Evolutionary conservation across 305 asterid species (phyloP).

Genomic region (Fraxinus xanthoxyloides): DNA sequence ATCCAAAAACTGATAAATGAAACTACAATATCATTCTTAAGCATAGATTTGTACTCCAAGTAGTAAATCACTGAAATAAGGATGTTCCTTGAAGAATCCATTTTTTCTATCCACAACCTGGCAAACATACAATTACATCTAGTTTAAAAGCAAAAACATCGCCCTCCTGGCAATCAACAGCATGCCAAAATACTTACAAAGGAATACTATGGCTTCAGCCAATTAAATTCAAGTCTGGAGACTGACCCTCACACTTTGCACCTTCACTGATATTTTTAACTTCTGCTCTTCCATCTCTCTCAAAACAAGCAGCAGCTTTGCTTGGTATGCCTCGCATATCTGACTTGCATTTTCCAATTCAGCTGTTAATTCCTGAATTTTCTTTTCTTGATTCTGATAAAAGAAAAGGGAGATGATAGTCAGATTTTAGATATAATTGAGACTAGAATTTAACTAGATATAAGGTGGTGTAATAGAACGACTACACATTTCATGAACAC

Average conservation of each 20-base stretch:
- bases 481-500: background rate
- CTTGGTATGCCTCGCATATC: conserved; percentile 72
- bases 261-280: conserved; percentile 66
- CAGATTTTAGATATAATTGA: background rate
- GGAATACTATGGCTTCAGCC: background rate
- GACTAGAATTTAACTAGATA: background rate
- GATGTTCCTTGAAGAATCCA: background rate
- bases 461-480: background rate
- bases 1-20: background rate
- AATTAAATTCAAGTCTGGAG: background rate
- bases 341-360: conserved; percentile 67
- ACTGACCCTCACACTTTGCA: conserved; percentile 29
- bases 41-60: background rate
- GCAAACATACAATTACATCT: background rate
- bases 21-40: background rate
- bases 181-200: background rate
- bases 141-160: background rate
- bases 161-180: background rate
- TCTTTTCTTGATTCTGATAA: conserved; percentile 16
- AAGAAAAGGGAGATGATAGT: background rate
- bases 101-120: background rate
- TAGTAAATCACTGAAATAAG: background rate
- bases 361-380: conserved; percentile 52
- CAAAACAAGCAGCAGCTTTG: conserved; percentile 67
- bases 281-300: conserved; percentile 86